Conservation (phyloP, 164 flowering plant genomes). For the Stephania cephalantha region DNA sequence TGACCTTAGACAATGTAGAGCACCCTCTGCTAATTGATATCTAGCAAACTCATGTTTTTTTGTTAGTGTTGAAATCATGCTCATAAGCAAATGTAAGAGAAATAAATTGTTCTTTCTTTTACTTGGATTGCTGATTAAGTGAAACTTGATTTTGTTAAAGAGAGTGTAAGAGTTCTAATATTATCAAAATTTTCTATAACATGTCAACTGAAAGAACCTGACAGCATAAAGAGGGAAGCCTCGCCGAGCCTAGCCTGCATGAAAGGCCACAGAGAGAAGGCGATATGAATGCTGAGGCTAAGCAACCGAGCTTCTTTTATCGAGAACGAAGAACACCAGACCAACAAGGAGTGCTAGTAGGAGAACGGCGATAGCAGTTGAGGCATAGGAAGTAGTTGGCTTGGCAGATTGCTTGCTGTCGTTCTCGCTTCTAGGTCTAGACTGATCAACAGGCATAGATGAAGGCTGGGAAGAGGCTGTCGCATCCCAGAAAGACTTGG, state of each 20-base stretch:
- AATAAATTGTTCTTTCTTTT: no score
- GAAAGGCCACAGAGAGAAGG: neutral
- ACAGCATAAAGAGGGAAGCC: neutral
- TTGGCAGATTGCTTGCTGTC: slow-evolving; percentile 10
- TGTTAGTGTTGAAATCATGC: neutral
- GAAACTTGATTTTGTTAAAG: neutral
- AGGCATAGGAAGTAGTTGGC: slow-evolving; percentile 20
- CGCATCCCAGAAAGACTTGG: slow-evolving; percentile 61
- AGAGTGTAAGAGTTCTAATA: neutral
- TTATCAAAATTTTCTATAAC: neutral
- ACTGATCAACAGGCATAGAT: slow-evolving; percentile 12
- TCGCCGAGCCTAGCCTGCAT: neutral
- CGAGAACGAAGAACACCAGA: slow-evolving; percentile 22
- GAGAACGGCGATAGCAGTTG: slow-evolving; percentile 38
- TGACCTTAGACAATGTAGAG: slow-evolving; percentile 41
- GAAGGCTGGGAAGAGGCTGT: slow-evolving; percentile 19
- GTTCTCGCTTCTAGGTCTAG: slow-evolving; percentile 13
- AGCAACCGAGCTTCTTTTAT: slow-evolving; percentile 11
- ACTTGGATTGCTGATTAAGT: no score
- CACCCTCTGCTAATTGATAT: slow-evolving; percentile 39
- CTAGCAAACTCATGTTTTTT: no score
- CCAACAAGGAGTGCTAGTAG: slow-evolving; percentile 45
- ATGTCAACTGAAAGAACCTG: neutral
- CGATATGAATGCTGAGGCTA: neutral
- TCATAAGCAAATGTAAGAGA: no score